phyloP scores from a whole-genome alignment of 176 grass and related monocot genomes.

The Bolboschoenus planiculmis region DNA sequence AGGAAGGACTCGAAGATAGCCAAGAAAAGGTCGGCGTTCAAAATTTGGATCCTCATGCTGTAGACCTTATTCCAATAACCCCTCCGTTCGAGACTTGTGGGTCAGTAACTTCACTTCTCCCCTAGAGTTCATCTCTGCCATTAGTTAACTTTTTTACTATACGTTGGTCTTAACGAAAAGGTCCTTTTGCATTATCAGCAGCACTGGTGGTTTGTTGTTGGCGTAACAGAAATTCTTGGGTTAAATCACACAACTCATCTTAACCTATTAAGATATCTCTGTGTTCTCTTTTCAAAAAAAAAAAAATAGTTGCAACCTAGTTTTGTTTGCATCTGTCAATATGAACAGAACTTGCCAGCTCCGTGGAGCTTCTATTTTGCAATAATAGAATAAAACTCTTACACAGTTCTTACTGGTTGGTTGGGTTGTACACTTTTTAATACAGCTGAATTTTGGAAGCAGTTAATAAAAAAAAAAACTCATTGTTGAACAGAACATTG shows the following conservation, averaged over 20 bases:
- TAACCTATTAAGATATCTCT: neutral
- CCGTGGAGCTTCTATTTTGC: neutral
- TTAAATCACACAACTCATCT: neutral
- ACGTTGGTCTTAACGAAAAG: neutral
- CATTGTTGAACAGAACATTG: constrained; percentile 38
- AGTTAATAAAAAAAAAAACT: neutral
- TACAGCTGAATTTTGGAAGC: neutral
- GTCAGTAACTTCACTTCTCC: constrained; percentile 21
- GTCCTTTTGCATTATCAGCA: neutral
- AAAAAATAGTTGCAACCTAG: neutral
- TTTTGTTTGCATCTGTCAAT: neutral
- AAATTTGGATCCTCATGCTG: constrained; percentile 33
- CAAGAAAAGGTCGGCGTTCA: constrained; percentile 53
- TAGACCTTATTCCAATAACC: constrained; percentile 63
- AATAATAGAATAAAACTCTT: neutral
- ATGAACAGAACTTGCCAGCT: neutral
- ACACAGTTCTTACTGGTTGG: neutral
- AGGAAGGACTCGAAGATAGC: constrained; percentile 43
- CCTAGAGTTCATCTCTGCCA: neutral
- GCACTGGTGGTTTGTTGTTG: neutral
- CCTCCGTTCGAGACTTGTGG: constrained; percentile 56
- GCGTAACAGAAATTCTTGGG: neutral
- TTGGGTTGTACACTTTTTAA: neutral
- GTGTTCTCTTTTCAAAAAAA: neutral
- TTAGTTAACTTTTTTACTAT: neutral